Evolutionary conservation across 805 yeast genomes (phyloP).

Genomic region (Nakazawaea populi): DNA sequence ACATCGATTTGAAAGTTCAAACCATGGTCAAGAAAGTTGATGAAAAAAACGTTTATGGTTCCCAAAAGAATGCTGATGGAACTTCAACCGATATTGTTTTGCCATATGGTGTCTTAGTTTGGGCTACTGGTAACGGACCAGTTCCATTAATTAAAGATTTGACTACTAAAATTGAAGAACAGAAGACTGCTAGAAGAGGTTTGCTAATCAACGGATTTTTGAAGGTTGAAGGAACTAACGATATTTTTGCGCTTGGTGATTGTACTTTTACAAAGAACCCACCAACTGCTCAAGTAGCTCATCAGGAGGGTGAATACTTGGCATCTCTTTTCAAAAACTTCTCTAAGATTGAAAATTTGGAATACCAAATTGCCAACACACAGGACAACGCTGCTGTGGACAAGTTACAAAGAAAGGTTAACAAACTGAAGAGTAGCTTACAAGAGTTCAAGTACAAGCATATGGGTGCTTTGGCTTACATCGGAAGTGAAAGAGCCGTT

Average conservation of each 20-base stretch:
- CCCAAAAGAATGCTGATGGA: conserved; percentile 63
- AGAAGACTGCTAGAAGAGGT: conserved; percentile 87
- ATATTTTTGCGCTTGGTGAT: conserved; percentile 87
- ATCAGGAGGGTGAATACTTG: conserved; percentile 85
- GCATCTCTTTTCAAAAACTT: conserved; percentile 65
- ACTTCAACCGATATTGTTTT: conserved; percentile 48
- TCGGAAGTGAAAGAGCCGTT: conserved; percentile 89
- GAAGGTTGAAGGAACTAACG: conserved; percentile 76
- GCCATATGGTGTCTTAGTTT: conserved; percentile 89
- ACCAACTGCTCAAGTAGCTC: conserved; percentile 97
- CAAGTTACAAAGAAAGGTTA: conserved; percentile 40
- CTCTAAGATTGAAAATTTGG: conserved; percentile 53
- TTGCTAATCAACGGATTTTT: conserved; percentile 77
- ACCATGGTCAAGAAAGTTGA: conserved; percentile 88
- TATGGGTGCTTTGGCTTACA: conserved; percentile 91
- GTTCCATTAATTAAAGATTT: conserved; percentile 67
- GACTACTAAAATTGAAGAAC: conserved; percentile 64
- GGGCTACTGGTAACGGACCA: conserved; percentile 98
- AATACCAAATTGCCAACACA: conserved; percentile 33
- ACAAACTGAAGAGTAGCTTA: conserved; percentile 33
- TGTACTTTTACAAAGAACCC: conserved; percentile 89
- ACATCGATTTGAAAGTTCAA: conserved; percentile 72
- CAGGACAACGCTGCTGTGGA: conserved; percentile 27
- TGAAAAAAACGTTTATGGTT: conserved; percentile 63
- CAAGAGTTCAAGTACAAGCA: conserved; percentile 74